Evolutionary conservation across 352 stramenopile species (phyloP), one percentile per base, ranked within the genome.

Genomic region (Globisporangium acanthophoron): DNA sequence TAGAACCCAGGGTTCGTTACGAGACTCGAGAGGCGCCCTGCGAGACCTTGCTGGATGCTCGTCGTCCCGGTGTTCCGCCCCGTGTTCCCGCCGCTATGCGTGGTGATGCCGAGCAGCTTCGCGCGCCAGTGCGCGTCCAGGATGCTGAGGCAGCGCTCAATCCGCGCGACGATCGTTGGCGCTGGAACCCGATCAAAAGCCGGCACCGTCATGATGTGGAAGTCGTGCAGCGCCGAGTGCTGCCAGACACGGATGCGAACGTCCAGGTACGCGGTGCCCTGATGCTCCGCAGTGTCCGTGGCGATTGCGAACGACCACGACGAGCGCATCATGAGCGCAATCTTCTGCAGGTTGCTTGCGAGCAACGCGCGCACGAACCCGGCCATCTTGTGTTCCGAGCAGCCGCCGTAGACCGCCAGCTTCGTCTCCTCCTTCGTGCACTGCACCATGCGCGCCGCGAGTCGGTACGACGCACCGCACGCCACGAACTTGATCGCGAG

Each of bases 401-500:
- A 78, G 16, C 74, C 74, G 13, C 73, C 61, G 20, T 87, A 87
- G 59, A 66, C 76, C 0, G 62, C 43, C 35, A 84, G 56, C 48
- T 81, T 80, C 18, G 78, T 88, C 54, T 87, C 77, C 56, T 87
- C 77, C 50, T 70, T 70, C 13, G 73, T 74, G 61, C 74, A 84
- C 53, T 84, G 71, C 7, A 88, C 62, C 61, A 88, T 78, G 15
- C 71, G 71, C 27, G 73, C 66, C 8, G 75, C 74, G 20, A 88
- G 65, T 7, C 75, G 75, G 55, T 78, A 85, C 11, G 78, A 88
- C 11, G 75, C 73, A 13, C 75, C 75, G 52, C 70, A 80, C 4
- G 75, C 69, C 7, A 88, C 70, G 56, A 85, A 86, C 62, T 85
- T 85, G 57, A 88, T 72, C 4, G 73, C 78, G 9, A 88, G 51